These are phyloP conservation scores for Neurospora crassa DNA, from an alignment of 2,329 filamentous ascomycete genomes.

Conservation along the genomic window DNA sequence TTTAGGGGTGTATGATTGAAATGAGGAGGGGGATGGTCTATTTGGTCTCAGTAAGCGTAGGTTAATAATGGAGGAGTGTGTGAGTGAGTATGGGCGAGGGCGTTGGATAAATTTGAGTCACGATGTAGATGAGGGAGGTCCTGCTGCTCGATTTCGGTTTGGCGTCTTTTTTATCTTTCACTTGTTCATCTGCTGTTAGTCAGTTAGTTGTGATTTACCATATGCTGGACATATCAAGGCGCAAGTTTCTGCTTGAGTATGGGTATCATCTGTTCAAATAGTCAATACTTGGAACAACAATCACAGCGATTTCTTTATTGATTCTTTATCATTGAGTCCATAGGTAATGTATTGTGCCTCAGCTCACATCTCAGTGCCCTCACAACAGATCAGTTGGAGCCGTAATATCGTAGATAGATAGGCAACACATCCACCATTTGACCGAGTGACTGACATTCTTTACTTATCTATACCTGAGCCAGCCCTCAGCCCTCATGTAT, in stretches of 20 bases:
- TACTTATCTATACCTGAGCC: not conserved
- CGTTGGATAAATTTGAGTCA: not conserved
- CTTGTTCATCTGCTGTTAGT: not conserved
- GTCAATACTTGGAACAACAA: not conserved
- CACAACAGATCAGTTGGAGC: not conserved
- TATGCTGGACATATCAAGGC: not conserved
- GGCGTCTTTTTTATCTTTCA: not conserved
- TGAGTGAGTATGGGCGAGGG: not conserved
- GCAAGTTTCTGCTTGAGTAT: not conserved
- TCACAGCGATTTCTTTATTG: not conserved
- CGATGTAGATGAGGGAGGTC: not conserved
- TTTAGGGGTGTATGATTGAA: conserved; percentile 4
- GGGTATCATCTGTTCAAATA: not conserved
- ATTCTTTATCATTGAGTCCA: not conserved
- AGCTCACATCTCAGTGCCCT: not conserved
- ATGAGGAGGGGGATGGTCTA: not conserved
- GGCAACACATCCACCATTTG: not conserved
- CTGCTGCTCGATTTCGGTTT: not conserved
- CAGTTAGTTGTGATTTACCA: not conserved
- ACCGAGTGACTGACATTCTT: not conserved
- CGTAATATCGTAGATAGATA: not conserved
- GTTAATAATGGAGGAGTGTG: not conserved
- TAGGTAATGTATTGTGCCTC: not conserved
- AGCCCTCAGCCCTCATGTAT: not conserved
- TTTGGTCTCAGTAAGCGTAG: not conserved